Evolutionary conservation across 441 rosid genomes (phyloP).

Genomic region (Eutrema salsugineum): DNA sequence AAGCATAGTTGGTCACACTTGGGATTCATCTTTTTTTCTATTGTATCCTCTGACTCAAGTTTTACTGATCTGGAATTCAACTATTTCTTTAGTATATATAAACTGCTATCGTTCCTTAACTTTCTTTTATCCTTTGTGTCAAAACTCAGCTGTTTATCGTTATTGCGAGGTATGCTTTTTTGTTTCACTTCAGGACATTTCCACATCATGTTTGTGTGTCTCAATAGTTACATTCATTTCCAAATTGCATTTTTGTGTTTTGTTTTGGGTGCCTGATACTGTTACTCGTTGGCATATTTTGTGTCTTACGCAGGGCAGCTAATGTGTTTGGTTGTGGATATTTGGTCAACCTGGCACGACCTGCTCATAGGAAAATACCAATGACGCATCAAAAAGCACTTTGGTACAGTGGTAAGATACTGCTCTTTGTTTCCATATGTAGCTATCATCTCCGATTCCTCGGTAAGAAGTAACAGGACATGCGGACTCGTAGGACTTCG

Average conservation of each 20-base stretch:
- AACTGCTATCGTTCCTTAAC: conserved; percentile 47
- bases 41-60: conserved; percentile 78
- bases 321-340: conserved; percentile 95
- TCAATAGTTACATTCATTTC: background rate
- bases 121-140: conserved; percentile 13
- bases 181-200: background rate
- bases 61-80: background rate
- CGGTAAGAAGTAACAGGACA: conserved; percentile 15
- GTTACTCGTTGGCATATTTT: conserved; percentile 22
- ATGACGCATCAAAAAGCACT: conserved; percentile 92
- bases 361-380: conserved; percentile 79
- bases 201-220: background rate
- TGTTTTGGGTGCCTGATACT: conserved; percentile 14
- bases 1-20: conserved; percentile 98
- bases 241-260: background rate
- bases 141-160: conserved; percentile 68
- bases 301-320: conserved; percentile 67
- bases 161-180: conserved; percentile 72
- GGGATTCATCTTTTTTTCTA: conserved; percentile 93
- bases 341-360: conserved; percentile 87
- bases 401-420: conserved; percentile 93
- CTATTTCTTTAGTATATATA: background rate
- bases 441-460: background rate
- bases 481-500: conserved; percentile 72
- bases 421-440: conserved; percentile 9